A percentile compares a stretch with the other conserved stretches of the same genome.
Conservation (phyloP, 805 yeast species). For the Candida fluviatilis region DNA sequence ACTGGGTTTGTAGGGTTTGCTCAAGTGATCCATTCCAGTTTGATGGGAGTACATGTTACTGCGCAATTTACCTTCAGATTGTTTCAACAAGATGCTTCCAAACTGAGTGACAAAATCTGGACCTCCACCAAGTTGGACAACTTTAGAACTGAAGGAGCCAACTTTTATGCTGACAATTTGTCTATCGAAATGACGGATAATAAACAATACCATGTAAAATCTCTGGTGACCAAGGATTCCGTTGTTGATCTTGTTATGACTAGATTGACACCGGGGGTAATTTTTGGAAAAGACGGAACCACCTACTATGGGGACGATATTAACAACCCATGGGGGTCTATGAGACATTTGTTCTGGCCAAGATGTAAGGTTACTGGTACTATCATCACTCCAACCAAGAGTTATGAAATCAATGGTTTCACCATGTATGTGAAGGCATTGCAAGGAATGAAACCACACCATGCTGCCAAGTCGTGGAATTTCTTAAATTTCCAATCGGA, state of each 20-base stretch:
- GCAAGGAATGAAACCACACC: constrained; percentile 99
- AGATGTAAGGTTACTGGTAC: constrained; percentile 70
- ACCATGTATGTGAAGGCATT: constrained; percentile 93
- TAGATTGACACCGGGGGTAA: constrained; percentile 71
- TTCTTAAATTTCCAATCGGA: constrained; percentile 84
- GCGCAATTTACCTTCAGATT: constrained; percentile 93
- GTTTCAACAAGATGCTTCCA: constrained; percentile 51
- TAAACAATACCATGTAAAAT: constrained; percentile 47
- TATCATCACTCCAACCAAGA: constrained; percentile 37
- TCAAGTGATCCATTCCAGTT: constrained; percentile 90
- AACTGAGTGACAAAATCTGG: too few species aligned
- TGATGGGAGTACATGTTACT: constrained; percentile 81
- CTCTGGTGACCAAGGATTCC: constrained; percentile 66
- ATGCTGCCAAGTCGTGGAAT: constrained; percentile 97
- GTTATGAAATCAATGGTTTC: constrained; percentile 40
- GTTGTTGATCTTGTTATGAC: constrained; percentile 64
- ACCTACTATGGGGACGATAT: constrained; percentile 83
- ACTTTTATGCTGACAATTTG: constrained; percentile 75
- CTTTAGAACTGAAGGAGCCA: constrained; percentile 66
- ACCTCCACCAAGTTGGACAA: constrained; percentile 86
- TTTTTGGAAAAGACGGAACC: constrained; percentile 84
- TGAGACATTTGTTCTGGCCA: constrained; percentile 98
- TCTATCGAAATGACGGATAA: constrained; percentile 57
- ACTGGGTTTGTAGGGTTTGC: constrained; percentile 79
- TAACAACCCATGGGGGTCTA: constrained; percentile 90